These are phyloP conservation scores for Penicillium olsonii DNA, from an alignment of 2,329 filamentous ascomycete species.

Conservation along the genomic window DNA sequence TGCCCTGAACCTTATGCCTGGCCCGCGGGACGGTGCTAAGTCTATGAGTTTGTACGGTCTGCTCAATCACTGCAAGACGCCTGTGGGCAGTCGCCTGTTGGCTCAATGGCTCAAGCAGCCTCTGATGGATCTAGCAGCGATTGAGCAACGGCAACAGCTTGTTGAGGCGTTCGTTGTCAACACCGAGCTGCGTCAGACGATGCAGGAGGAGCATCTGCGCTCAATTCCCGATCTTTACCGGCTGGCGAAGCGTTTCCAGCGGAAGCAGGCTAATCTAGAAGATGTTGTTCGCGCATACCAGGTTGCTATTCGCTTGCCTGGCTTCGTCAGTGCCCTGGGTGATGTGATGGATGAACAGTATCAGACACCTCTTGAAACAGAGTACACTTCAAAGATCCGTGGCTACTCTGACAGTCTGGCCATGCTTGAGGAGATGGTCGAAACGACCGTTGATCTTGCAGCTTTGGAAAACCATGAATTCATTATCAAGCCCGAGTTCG, in stretches of 20 bases:
- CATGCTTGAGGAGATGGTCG: conserved; percentile 95
- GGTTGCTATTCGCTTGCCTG: conserved; percentile 86
- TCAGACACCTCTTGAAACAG: conserved; percentile 78
- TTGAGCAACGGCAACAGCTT: conserved; percentile 86
- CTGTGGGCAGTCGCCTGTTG: conserved; percentile 82
- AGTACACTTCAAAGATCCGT: conserved; percentile 82
- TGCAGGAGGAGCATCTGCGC: conserved; percentile 94
- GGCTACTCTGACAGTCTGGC: conserved; percentile 75
- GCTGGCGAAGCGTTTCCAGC: conserved; percentile 91
- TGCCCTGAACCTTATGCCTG: conserved; percentile 95
- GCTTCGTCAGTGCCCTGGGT: conserved; percentile 85
- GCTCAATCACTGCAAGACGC: conserved; percentile 96
- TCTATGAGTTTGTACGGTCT: conserved; percentile 95
- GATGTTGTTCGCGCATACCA: conserved; percentile 96
- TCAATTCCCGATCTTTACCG: conserved; percentile 93
- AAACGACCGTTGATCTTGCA: conserved; percentile 94
- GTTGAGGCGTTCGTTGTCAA: conserved; percentile 94
- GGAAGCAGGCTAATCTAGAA: conserved; percentile 85
- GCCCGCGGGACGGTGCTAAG: conserved; percentile 90
- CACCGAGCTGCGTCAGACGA: conserved; percentile 88
- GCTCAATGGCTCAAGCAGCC: conserved; percentile 98
- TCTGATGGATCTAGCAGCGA: conserved; percentile 85
- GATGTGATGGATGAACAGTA: conserved; percentile 95
- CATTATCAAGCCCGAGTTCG: conserved; percentile 98
- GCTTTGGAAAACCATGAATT: conserved; percentile 97